phyloP scores from a whole-genome alignment of 2,329 filamentous ascomycete species.

The Coniochaeta sp. region DNA sequence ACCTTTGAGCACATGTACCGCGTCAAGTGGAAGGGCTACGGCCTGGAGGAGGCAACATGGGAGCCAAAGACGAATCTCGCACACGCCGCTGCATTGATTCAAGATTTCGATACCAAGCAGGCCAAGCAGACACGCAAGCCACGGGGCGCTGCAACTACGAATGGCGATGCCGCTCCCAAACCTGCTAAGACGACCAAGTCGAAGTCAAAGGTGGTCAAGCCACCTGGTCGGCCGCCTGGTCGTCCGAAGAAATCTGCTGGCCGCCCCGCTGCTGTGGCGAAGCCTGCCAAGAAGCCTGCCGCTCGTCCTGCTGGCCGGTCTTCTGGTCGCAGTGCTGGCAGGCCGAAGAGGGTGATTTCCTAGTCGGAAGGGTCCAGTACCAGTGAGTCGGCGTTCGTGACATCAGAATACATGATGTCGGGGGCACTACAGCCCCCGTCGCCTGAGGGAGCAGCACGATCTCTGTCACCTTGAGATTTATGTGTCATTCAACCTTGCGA shows the following conservation, averaged over 20 bases:
- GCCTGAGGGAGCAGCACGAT: neutral
- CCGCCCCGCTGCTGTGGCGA: neutral
- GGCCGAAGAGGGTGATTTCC: neutral
- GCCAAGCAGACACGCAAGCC: constrained; percentile 2
- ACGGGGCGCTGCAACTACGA: neutral
- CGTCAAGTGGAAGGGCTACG: constrained; percentile 47
- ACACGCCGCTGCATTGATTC: constrained; percentile 28
- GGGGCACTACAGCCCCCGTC: neutral
- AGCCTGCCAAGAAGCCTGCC: neutral
- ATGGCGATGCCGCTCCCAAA: constrained; percentile 7
- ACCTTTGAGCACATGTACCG: constrained; percentile 33
- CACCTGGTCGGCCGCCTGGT: neutral
- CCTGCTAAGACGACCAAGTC: constrained; percentile 5
- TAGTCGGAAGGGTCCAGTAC: neutral
- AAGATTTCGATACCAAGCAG: constrained; percentile 25
- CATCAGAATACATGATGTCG: neutral
- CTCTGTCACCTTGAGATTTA: neutral
- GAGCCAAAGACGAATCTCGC: constrained; percentile 38
- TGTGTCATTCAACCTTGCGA: neutral
- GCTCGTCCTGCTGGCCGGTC: neutral
- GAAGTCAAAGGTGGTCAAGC: neutral
- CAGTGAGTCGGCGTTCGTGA: neutral
- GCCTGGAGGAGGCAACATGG: constrained; percentile 40
- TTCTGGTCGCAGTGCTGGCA: neutral
- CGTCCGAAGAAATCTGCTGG: constrained; percentile 2